Percentiles rank a stretch among this genome's conserved stretches.
phyloP scores from a whole-genome alignment of 192 early-diverging fungal species.

The Pilaira anomala region DNA sequence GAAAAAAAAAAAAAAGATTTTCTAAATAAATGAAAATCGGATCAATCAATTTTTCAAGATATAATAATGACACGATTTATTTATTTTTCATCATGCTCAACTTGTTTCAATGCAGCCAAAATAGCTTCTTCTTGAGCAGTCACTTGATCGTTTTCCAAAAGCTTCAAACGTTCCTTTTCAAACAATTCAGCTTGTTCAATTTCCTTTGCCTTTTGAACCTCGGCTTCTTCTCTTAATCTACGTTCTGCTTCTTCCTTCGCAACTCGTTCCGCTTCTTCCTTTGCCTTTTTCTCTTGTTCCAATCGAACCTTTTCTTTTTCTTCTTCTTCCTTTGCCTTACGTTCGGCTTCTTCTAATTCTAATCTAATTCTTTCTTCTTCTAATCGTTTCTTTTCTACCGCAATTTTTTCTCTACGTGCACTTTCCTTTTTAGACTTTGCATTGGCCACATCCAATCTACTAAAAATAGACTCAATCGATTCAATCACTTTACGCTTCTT shows the following conservation, averaged over 20 bases:
- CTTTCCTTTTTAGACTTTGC: not conserved
- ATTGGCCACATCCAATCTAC: not conserved
- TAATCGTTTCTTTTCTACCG: slow-evolving; percentile 4
- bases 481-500: slow-evolving; percentile 6
- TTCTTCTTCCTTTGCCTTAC: not conserved
- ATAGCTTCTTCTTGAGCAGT: no score
- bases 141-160: no score
- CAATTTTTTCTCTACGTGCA: not conserved
- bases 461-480: not conserved
- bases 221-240: slow-evolving; percentile 2
- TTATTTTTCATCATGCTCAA: not conserved
- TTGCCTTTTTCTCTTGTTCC: not conserved
- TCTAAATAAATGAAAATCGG: not conserved
- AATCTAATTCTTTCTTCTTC: not conserved
- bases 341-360: not conserved
- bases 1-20: not conserved
- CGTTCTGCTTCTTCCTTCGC: slow-evolving; percentile 5
- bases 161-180: no score
- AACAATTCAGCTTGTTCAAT: not conserved
- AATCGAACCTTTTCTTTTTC: not conserved
- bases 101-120: no score
- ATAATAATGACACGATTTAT: not conserved
- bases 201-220: slow-evolving; percentile 2
- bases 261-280: slow-evolving; percentile 11
- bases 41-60: not conserved